These are phyloP conservation scores for Labyrinthula sp. DNA, from an alignment of 352 stramenopile genomes.

Conservation along the genomic window DNA sequence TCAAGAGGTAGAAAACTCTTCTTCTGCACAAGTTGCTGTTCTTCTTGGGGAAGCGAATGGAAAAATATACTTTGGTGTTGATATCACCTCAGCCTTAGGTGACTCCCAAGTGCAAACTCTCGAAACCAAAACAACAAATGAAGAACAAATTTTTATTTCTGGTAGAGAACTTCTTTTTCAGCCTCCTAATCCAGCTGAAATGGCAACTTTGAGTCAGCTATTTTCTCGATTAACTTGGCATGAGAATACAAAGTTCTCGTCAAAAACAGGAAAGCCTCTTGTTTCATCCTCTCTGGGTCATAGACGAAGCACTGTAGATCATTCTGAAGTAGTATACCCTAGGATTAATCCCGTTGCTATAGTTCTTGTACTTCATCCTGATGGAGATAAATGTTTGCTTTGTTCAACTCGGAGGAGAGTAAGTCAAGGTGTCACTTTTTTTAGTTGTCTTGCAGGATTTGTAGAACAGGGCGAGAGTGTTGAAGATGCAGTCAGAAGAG, in stretches of 20 bases:
- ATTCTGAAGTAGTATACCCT: constrained; percentile 13
- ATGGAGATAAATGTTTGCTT: constrained; percentile 5
- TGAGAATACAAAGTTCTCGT: not conserved
- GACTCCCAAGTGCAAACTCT: no score
- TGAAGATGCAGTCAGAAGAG: constrained; percentile 21
- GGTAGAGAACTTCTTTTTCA: no score
- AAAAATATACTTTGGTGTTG: no score
- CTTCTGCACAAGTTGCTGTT: no score
- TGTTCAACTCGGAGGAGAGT: not conserved
- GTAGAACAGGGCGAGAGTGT: constrained; percentile 28
- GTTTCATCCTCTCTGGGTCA: not conserved
- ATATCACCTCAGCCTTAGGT: no score
- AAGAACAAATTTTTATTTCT: no score
- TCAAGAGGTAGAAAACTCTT: no score
- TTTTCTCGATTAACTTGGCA: constrained; percentile 14
- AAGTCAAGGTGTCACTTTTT: constrained; percentile 6
- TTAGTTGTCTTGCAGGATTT: constrained; percentile 29
- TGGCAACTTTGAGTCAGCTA: constrained; percentile 9
- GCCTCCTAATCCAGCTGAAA: no score
- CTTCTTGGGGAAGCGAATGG: no score
- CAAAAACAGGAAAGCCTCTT: constrained; percentile 1
- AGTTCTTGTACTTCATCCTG: constrained; percentile 8
- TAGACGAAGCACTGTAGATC: constrained; percentile 1
- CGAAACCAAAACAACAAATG: no score
- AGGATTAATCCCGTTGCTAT: constrained; percentile 11